A percentile compares a stretch with the other conserved stretches of the same genome.
phyloP scores from a whole-genome alignment of 495 filamentous ascomycete genomes.

The Penicillium herquei region DNA sequence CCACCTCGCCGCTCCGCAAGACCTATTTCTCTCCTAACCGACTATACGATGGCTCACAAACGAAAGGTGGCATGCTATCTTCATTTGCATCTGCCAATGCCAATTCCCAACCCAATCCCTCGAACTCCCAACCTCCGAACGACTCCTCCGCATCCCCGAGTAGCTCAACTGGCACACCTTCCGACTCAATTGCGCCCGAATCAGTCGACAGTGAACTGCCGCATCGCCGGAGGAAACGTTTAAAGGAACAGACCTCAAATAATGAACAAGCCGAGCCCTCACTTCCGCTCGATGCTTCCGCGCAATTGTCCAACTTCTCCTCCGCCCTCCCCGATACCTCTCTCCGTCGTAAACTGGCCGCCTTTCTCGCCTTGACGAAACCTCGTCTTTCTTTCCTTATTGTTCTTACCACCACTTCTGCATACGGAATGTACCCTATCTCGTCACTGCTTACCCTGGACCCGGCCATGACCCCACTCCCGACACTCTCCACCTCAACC shows the following conservation, averaged over 20 bases:
- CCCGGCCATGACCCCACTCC: conserved; percentile 67
- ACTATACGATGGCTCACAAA: conserved; percentile 12
- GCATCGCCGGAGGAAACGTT: conserved; percentile 50
- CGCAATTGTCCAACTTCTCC: conserved; percentile 70
- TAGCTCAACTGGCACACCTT: conserved; percentile 9
- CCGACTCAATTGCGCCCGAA: conserved; percentile 21
- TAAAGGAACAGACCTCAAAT: conserved; percentile 39
- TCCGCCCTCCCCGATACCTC: conserved; percentile 66
- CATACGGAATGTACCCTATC: conserved; percentile 91
- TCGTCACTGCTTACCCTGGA: conserved; percentile 50
- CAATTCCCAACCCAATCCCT: conserved; percentile 10
- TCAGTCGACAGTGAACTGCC: conserved; percentile 38
- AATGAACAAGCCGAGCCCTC: conserved; percentile 27
- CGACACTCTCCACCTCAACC: conserved; percentile 81
- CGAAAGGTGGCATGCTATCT: conserved; percentile 28
- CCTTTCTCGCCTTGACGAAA: conserved; percentile 89
- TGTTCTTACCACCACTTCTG: conserved; percentile 84
- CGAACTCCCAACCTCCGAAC: conserved; percentile 7
- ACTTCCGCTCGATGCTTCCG: conserved; percentile 81
- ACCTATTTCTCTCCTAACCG: conserved; percentile 45
- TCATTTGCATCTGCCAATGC: conserved; percentile 27
- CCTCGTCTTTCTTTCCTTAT: conserved; percentile 90
- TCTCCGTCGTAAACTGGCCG: conserved; percentile 71
- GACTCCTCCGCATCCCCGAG: neutral
- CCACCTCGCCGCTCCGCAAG: conserved; percentile 33